phyloP scores from a whole-genome alignment of 331 rosid species.

The Spiraea crenata region DNA sequence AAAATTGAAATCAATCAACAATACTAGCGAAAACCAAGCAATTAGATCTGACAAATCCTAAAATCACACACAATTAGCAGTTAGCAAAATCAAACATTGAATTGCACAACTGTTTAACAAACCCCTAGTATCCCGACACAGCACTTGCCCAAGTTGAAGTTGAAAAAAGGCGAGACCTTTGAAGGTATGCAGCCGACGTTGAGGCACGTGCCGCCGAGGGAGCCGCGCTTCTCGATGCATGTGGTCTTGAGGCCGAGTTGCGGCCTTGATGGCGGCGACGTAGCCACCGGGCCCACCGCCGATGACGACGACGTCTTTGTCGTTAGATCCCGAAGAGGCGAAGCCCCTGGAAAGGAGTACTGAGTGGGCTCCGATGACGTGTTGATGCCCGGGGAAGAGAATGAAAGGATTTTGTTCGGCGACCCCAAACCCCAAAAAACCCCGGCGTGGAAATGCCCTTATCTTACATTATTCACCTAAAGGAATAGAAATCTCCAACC shows the following conservation, averaged over 20 bases:
- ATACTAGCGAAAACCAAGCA: background rate
- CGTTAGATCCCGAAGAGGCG: conserved; percentile 81
- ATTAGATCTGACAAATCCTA: conserved; percentile 8
- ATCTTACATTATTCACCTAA: background rate
- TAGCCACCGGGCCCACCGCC: conserved; percentile 99
- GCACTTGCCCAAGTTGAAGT: background rate
- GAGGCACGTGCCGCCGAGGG: conserved; percentile 98
- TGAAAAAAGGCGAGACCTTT: conserved; percentile 45
- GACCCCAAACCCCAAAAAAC: no score
- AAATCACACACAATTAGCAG: background rate
- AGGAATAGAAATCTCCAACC: background rate
- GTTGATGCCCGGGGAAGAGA: background rate
- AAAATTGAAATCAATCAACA: background rate
- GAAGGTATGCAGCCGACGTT: conserved; percentile 97
- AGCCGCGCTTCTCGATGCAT: conserved; percentile 94
- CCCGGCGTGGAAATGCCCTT: no score
- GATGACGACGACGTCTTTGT: conserved; percentile 84
- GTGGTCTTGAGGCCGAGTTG: conserved; percentile 95
- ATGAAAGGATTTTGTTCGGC: no score
- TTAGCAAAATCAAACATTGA: background rate
- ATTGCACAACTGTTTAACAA: no score
- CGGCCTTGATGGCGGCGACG: conserved; percentile 98
- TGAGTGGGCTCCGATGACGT: conserved; percentile 38
- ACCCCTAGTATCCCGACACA: background rate
- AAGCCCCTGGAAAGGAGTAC: conserved; percentile 59